phyloP scores from a whole-genome alignment of 2,329 filamentous ascomycete species.

The Talaromyces marneffei region DNA sequence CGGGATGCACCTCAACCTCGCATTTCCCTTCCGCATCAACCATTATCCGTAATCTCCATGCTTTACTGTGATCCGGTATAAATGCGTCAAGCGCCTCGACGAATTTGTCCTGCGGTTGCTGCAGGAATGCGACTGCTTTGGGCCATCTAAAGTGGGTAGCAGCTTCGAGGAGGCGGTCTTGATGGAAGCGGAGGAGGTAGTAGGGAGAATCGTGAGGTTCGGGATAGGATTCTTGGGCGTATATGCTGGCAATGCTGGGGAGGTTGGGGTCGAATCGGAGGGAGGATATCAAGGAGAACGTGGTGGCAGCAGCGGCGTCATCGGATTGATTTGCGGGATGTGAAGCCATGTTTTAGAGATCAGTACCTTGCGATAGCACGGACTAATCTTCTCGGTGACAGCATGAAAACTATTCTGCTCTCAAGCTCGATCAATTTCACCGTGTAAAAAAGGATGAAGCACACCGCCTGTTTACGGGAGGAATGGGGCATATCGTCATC shows the following conservation, averaged over 20 bases:
- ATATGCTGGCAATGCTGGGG: slow-evolving; percentile 25
- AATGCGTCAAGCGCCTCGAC: slow-evolving; percentile 24
- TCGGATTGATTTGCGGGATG: background rate
- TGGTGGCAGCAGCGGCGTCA: background rate
- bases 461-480: no score
- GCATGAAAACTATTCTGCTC: no score
- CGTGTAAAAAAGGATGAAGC: no score
- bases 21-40: slow-evolving; percentile 27
- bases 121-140: slow-evolving; percentile 26
- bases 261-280: slow-evolving; percentile 65
- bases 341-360: background rate
- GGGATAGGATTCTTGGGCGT: slow-evolving; percentile 30
- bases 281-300: slow-evolving; percentile 64
- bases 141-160: slow-evolving; percentile 47
- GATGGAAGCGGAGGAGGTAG: slow-evolving; percentile 75
- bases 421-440: no score
- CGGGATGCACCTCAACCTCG: slow-evolving; percentile 29
- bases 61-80: slow-evolving; percentile 28
- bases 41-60: slow-evolving; percentile 36
- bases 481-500: no score
- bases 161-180: slow-evolving; percentile 65
- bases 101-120: slow-evolving; percentile 27
- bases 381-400: background rate
- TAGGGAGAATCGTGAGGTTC: slow-evolving; percentile 51
- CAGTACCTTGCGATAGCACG: background rate